Evolutionary conservation across 768 basidiomycete genomes (phyloP).

Genomic region (Daedalea quercina): DNA sequence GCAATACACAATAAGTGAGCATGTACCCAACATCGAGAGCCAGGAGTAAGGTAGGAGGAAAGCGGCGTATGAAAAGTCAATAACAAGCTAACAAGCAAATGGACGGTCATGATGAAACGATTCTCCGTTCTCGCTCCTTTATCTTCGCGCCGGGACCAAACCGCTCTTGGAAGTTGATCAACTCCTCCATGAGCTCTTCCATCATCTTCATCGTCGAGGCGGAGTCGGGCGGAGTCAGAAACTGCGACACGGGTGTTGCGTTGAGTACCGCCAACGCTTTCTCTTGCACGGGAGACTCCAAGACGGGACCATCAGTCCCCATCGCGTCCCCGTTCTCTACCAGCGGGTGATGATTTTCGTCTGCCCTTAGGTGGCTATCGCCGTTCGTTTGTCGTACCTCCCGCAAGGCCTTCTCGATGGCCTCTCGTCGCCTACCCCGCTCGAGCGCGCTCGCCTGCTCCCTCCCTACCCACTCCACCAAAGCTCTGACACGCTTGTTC

Average conservation of each 20-base stretch:
- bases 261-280: slow-evolving; percentile 1
- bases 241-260: neutral
- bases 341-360: neutral
- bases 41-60: neutral
- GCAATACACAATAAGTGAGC: neutral
- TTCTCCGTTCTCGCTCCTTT: slow-evolving; percentile 29
- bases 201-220: slow-evolving; percentile 68
- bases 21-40: neutral
- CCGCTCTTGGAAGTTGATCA: slow-evolving; percentile 83
- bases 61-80: neutral
- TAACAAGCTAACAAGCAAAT: neutral
- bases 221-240: slow-evolving; percentile 5
- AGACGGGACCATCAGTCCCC: slow-evolving; percentile 26
- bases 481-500: slow-evolving; percentile 86
- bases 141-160: slow-evolving; percentile 57
- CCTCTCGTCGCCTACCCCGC: slow-evolving; percentile 60
- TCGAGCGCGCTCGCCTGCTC: slow-evolving; percentile 76
- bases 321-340: neutral
- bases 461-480: slow-evolving; percentile 92
- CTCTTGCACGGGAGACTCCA: slow-evolving; percentile 18
- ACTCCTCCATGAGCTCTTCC: slow-evolving; percentile 87
- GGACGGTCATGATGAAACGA: slow-evolving; percentile 20
- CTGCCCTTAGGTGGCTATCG: neutral
- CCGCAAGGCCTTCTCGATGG: slow-evolving; percentile 50
- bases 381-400: slow-evolving; percentile 11